These are phyloP conservation scores for Boletus tomentosulus DNA, from an alignment of 768 basidiomycete genomes.

Conservation along the genomic window DNA sequence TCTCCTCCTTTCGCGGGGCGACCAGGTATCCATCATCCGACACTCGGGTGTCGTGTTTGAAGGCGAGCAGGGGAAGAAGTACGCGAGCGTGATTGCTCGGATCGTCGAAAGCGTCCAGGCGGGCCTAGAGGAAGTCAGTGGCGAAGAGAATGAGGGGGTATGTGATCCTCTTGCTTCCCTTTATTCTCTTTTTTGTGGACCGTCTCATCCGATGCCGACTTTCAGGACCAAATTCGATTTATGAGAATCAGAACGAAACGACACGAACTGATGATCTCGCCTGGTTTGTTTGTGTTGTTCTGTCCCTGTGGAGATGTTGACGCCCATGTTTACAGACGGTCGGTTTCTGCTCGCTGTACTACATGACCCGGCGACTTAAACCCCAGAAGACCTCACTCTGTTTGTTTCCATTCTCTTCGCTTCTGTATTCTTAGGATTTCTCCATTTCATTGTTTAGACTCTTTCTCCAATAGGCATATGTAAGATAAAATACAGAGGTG, in stretches of 20 bases:
- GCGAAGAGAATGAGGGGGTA: conserved; percentile 56
- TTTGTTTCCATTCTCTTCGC: not conserved
- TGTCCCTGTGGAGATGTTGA: not conserved
- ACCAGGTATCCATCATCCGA: conserved; percentile 74
- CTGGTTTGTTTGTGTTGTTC: conserved; percentile 51
- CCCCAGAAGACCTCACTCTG: not conserved
- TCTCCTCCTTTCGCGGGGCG: conserved; percentile 71
- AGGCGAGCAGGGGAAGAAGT: conserved; percentile 75
- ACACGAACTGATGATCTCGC: conserved; percentile 93
- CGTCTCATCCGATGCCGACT: not conserved
- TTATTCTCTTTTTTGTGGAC: not conserved
- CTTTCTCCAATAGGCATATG: not conserved
- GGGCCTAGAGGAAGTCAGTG: conserved; percentile 77
- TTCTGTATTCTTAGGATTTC: conserved; percentile 14
- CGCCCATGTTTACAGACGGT: conserved; percentile 48
- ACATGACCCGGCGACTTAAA: conserved; percentile 61
- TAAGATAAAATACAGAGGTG: conserved; percentile 4
- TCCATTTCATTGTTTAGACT: conserved; percentile 8
- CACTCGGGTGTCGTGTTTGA: conserved; percentile 84
- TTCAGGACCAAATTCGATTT: conserved; percentile 80
- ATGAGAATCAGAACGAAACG: conserved; percentile 88
- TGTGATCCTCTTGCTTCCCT: conserved; percentile 20
- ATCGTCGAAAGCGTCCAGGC: conserved; percentile 76
- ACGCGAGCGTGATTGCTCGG: conserved; percentile 64
- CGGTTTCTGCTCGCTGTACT: conserved; percentile 80